Evolutionary conservation across 2,329 filamentous ascomycete species (phyloP).

Genomic region (Ascocoryne sarcoides): DNA sequence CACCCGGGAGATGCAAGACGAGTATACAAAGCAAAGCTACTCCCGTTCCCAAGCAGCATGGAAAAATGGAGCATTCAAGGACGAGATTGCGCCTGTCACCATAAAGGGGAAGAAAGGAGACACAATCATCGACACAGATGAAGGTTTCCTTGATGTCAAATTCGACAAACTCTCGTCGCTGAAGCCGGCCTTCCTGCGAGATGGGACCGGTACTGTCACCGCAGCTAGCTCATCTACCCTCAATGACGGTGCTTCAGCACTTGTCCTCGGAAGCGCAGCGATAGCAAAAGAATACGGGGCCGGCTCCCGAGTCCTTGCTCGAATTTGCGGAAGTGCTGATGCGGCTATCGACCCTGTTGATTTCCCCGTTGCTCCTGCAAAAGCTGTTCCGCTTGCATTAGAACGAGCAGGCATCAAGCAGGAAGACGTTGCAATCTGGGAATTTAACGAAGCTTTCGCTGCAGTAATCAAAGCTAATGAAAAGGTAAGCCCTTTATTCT

Average conservation of each 20-base stretch:
- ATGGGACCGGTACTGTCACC: conserved; percentile 82
- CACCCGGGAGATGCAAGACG: conserved; percentile 78
- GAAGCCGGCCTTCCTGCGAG: conserved; percentile 83
- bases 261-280: conserved; percentile 75
- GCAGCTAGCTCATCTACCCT: conserved; percentile 91
- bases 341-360: conserved; percentile 86
- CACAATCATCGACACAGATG: conserved; percentile 69
- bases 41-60: conserved; percentile 84
- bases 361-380: conserved; percentile 86
- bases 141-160: conserved; percentile 82
- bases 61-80: conserved; percentile 71
- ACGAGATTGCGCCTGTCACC: conserved; percentile 84
- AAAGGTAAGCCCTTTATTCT: conserved; percentile 46
- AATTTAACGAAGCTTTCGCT: conserved; percentile 98
- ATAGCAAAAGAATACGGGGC: conserved; percentile 73
- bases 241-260: conserved; percentile 86
- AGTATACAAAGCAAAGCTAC: conserved; percentile 84
- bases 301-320: conserved; percentile 74
- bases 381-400: conserved; percentile 84
- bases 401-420: conserved; percentile 83
- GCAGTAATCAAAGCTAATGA: conserved; percentile 91
- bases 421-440: conserved; percentile 89
- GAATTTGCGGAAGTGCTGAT: conserved; percentile 78
- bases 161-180: conserved; percentile 76
- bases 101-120: conserved; percentile 80